Evolutionary conservation across 2,329 filamentous ascomycete genomes (phyloP), one percentile per base, ranked within the genome.

Genomic region (Colletotrichum tabaci): DNA sequence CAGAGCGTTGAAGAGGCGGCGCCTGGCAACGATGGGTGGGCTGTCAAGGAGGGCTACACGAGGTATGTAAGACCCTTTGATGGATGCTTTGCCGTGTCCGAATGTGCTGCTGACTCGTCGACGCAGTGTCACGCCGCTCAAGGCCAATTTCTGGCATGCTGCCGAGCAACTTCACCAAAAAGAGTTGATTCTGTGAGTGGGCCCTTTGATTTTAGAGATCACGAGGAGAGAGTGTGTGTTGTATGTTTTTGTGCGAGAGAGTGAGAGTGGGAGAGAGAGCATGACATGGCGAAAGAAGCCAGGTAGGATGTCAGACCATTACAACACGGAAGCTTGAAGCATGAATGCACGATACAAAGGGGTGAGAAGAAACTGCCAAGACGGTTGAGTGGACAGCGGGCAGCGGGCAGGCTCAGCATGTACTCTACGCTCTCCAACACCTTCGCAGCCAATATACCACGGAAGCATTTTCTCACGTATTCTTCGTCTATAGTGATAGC

Each of bases 1-100:
- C 90, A 93, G 79, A 95, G 93, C 75, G 95, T 98, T n/a, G 90
- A 95, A 76, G 89, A 92, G 74, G 91, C 92, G 49, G 85, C 87
- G 42, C 93, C 94, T 4, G 95, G 95, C 4, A 97, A 94, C 79
- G 96, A 99, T 82, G 96, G 96, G 7, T 98, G 96, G 94, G 92
- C 92, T 46, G 94, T 99, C 30, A 93, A 93, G 80, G 91, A 97
- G 79, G 94, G 94, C 38, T 90, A 92, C 81, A 97, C 96, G 15
- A 96, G 94, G 93, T 94, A 83, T 77, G 86, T 82, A 40, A 16
- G 58, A 12, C 47, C 50, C 46, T 52, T 65, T 63, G 38, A 72
- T 72, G 38, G 40, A 58, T 40, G 35, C 15, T 53, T 18, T 67
- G 61, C 44, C 18, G 49, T 40, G 35, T 66, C 46, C 35, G 50